A percentile compares a stretch with the other conserved stretches of the same genome.
These are phyloP conservation scores for Sugiyamaella neomexicana DNA, from an alignment of 1,139 yeast genomes.

Conservation along the genomic window DNA sequence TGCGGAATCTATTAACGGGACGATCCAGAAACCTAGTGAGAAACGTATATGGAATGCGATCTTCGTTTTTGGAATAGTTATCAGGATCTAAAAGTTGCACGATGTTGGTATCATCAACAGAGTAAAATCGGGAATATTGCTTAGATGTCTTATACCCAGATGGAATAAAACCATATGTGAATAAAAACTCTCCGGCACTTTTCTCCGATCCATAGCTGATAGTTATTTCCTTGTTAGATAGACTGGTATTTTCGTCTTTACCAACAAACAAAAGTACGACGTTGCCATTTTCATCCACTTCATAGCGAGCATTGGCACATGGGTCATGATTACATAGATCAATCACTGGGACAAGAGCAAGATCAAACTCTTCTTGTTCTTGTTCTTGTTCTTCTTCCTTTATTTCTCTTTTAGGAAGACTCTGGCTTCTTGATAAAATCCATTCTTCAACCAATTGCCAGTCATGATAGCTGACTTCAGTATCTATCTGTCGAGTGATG, in stretches of 20 bases:
- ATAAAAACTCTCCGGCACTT: slow-evolving; percentile 42
- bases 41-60: slow-evolving; percentile 26
- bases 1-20: slow-evolving; percentile 16
- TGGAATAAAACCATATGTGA: slow-evolving; percentile 46
- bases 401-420: slow-evolving; percentile 25
- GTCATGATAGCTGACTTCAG: slow-evolving; percentile 24
- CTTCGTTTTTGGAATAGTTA: slow-evolving; percentile 23
- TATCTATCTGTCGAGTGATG: slow-evolving; percentile 17
- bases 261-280: slow-evolving; percentile 28
- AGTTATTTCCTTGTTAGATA: slow-evolving; percentile 33
- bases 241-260: slow-evolving; percentile 14
- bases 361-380: slow-evolving; percentile 20
- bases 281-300: slow-evolving; percentile 32
- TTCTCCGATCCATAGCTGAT: slow-evolving; percentile 43
- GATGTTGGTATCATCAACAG: slow-evolving; percentile 28
- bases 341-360: slow-evolving; percentile 41
- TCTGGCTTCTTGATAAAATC: slow-evolving; percentile 38
- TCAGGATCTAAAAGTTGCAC: slow-evolving; percentile 28
- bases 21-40: slow-evolving; percentile 26
- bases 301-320: slow-evolving; percentile 39
- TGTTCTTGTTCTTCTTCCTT: slow-evolving; percentile 13
- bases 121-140: slow-evolving; percentile 26
- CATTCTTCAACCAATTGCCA: slow-evolving; percentile 31
- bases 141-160: slow-evolving; percentile 25
- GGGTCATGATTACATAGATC: slow-evolving; percentile 42